These are phyloP conservation scores for Mycena maculata DNA, from an alignment of 768 basidiomycete genomes.

Conservation along the genomic window DNA sequence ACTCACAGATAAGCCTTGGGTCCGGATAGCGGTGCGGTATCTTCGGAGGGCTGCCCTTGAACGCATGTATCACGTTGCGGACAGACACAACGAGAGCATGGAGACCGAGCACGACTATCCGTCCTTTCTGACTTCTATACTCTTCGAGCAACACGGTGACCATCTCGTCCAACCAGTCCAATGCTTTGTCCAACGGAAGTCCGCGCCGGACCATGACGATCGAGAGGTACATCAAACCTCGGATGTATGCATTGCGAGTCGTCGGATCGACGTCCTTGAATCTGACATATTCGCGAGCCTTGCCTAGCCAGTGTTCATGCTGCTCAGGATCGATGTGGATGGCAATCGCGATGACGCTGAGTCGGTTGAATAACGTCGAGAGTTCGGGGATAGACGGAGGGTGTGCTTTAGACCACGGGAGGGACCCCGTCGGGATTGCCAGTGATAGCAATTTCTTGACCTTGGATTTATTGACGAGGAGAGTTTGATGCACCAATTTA, in stretches of 20 bases:
- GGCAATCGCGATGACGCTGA: conserved; percentile 76
- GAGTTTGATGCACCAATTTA: conserved; percentile 76
- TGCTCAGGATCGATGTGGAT: conserved; percentile 70
- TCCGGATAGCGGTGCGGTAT: conserved; percentile 65
- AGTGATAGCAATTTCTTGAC: conserved; percentile 78
- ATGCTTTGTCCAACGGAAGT: conserved; percentile 62
- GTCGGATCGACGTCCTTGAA: conserved; percentile 74
- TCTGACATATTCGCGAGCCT: conserved; percentile 72
- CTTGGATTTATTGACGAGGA: conserved; percentile 51
- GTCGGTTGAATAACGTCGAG: conserved; percentile 86
- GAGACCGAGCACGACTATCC: conserved; percentile 19
- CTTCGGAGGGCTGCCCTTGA: conserved; percentile 1
- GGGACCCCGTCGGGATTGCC: conserved; percentile 75
- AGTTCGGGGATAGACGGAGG: conserved; percentile 67
- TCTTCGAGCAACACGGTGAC: conserved; percentile 66
- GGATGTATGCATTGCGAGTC: conserved; percentile 77
- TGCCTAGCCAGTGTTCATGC: conserved; percentile 65
- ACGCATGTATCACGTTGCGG: conserved; percentile 17
- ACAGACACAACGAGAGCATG: conserved; percentile 21
- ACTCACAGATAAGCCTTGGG: conserved; percentile 62
- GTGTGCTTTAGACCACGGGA: conserved; percentile 67
- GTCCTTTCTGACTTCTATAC: conserved; percentile 48
- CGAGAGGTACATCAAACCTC: conserved; percentile 78
- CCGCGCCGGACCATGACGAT: conserved; percentile 67
- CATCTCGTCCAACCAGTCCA: conserved; percentile 76